Percentiles rank a stretch among this genome's conserved stretches.
phyloP scores from a whole-genome alignment of 106 monocot genomes.

The Dendrobium catenatum region DNA sequence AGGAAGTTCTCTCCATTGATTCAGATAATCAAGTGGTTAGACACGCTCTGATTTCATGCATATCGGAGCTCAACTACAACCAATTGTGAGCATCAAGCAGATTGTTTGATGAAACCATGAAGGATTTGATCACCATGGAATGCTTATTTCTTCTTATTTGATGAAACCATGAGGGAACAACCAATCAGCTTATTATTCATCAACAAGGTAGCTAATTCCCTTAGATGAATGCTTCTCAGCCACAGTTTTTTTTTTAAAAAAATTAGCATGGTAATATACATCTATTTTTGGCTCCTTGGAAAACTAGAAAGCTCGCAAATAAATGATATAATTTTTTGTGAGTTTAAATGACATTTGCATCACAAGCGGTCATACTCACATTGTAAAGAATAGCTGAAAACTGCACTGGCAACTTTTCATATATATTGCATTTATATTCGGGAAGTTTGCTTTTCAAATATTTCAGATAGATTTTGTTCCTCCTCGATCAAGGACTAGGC shows the following conservation, averaged over 20 bases:
- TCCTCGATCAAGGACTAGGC: conserved; percentile 62
- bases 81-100: background rate
- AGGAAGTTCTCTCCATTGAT: conserved; percentile 66
- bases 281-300: background rate
- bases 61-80: conserved; percentile 56
- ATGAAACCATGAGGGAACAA: background rate
- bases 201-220: background rate
- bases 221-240: background rate
- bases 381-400: too few relatives aligned
- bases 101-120: too few relatives aligned
- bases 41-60: conserved; percentile 67
- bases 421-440: conserved; percentile 10
- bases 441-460: conserved; percentile 82
- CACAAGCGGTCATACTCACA: too few relatives aligned
- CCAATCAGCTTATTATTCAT: background rate
- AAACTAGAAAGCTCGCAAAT: background rate
- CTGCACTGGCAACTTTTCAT: too few relatives aligned
- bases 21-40: conserved; percentile 46
- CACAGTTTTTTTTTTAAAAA: background rate
- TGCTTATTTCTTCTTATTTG: too few relatives aligned
- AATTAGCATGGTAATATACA: background rate
- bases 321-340: background rate
- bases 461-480: conserved; percentile 56
- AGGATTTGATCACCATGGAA: too few relatives aligned
- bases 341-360: too few relatives aligned